Evolutionary conservation across 2,329 filamentous ascomycete species (phyloP).

Genomic region (Talaromyces marneffei): DNA sequence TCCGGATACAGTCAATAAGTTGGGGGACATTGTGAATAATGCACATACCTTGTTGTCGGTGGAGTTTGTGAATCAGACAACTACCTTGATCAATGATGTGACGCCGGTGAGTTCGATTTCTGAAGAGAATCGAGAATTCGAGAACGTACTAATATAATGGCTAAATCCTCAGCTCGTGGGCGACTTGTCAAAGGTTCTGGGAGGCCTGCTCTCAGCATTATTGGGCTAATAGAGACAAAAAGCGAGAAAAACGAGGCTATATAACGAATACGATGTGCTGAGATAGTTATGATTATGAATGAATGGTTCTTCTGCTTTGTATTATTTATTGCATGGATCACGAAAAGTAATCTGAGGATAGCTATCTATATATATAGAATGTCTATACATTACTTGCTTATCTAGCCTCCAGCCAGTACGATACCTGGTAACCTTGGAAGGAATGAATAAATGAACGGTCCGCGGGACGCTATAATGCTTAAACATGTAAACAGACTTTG

Average conservation of each 20-base stretch:
- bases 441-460: neutral
- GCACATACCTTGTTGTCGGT: conserved; percentile 23
- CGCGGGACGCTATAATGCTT: neutral
- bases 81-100: conserved; percentile 28
- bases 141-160: neutral
- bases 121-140: neutral
- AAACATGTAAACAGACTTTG: neutral
- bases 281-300: neutral
- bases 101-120: conserved; percentile 24
- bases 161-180: conserved; percentile 25
- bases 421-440: too few relatives aligned
- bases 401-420: too few relatives aligned
- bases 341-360: neutral
- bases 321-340: neutral
- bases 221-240: neutral
- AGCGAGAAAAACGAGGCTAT: too few relatives aligned
- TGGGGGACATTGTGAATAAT: conserved; percentile 24
- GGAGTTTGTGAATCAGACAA: conserved; percentile 27
- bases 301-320: neutral
- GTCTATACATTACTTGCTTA: neutral
- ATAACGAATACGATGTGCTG: neutral
- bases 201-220: conserved; percentile 12
- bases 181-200: conserved; percentile 21
- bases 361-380: neutral
- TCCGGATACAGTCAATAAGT: conserved; percentile 19